Evolutionary conservation across 1,139 yeast species (phyloP), one percentile per base, ranked within the genome.

Genomic region (Pichia sp.): DNA sequence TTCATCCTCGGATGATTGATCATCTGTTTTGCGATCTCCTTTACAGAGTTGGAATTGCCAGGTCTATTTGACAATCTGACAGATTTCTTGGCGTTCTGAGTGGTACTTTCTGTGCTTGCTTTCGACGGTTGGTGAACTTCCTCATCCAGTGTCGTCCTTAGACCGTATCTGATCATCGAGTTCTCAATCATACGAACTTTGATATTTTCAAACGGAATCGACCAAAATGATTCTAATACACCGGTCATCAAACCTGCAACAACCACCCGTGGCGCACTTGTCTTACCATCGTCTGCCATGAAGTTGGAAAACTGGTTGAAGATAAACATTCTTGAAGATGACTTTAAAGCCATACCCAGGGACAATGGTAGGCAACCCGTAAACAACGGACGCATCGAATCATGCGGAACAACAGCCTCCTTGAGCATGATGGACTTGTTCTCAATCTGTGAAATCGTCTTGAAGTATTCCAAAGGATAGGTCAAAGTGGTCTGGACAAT

Each of bases 231-330:
- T 70, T 93, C 99, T 52, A 84, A 73, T 56, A 85, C 77, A 6
- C 95, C 98, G 10, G 96, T 87, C 75, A 90, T 80, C 52, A 86
- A 79, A 6, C 96, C 97, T 2, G 97, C 97, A 57, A 88, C 83
- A 9, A 85, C 85, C 50, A 87, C 77, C 60, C 88, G 71, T 10
- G 91, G 88, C 3, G 92, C 91, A 16, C 84, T 76, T 1, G 87
- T 77, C 58, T 79, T 78, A 29, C 79, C 80, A 46, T 80, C 84
- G 24, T 80, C 74, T 2, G 87, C 79, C 92, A 91, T 83, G 68
- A 88, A 83, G 65, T 84, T 80, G 34, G 90, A 81, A 58, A 89
- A 85, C 76, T 84, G 80, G 61, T 88, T 87, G 73, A 88, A 92
- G 53, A 87, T 79, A 27, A 85, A 74, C 62, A 90, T 83, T 55